Evolutionary conservation across 2,329 filamentous ascomycete genomes (phyloP), one percentile per base, ranked within the genome.

Genomic region (Diaporthe citri): DNA sequence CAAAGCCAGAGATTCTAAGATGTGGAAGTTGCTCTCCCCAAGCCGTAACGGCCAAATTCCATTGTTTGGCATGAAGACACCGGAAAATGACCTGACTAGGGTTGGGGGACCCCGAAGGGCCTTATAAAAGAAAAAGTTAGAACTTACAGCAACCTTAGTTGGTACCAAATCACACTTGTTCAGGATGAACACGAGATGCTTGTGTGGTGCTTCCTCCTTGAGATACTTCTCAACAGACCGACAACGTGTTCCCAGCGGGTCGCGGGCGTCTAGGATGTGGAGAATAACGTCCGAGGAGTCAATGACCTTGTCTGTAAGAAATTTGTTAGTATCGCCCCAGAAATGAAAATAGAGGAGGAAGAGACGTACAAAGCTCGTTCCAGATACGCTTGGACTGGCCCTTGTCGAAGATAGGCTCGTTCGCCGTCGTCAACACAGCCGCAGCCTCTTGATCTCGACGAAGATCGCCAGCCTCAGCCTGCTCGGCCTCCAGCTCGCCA

Each of bases 1-100:
- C 91, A 87, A 91, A 90, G 86, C 88, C 87, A 84, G 86, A 87
- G 84, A 88, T 87, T 88, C 89, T 91, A 93, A 93, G 92, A 89
- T 87, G 88, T 88, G 89, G 88, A 84, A 82, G 83, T 98, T 88
- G 85, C 92, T 99, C 91, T 98, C 93, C 97, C 97, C 98, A 95
- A 92, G 93, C 93, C 95, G 94, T 99, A 99, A 99, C 97, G 97
- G 96, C 95, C 90, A 86, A 88, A 91, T 92, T 93, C 93, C 94
- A 97, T 92, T 84, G 89, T 67, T 67, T 52, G 85, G 83, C 86
- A 84, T 82, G 88, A 86, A 83, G 84, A 86, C 75, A 89, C 91
- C 86, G 86, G 87, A 82, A 89, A 92, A 90, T 88, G 94, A 97
- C 96, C 97, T 97, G 95, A 97, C 95, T 87, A 89, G 85, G 87